These are phyloP conservation scores for Suillus subluteus DNA, from an alignment of 768 basidiomycete species.

Conservation along the genomic window DNA sequence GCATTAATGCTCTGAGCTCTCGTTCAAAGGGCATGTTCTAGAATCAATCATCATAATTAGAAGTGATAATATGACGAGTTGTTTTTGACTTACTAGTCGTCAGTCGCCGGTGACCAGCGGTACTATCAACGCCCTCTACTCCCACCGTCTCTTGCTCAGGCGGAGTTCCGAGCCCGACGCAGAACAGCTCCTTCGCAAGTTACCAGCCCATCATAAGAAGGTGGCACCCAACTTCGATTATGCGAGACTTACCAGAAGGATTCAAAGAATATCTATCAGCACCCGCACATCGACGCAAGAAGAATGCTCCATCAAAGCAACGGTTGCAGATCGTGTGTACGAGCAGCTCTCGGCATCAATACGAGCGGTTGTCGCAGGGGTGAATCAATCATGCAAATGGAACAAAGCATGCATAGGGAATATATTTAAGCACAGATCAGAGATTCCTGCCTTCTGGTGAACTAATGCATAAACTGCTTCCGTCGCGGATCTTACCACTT, in stretches of 20 bases:
- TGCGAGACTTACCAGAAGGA: background rate
- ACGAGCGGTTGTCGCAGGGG: slow-evolving; percentile 7
- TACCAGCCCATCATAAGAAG: slow-evolving; percentile 1
- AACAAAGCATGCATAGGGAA: background rate
- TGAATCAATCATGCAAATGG: slow-evolving; percentile 4
- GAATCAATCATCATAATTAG: background rate
- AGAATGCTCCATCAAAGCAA: background rate
- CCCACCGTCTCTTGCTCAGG: background rate
- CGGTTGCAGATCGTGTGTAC: background rate
- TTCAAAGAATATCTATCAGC: background rate
- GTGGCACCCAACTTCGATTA: background rate
- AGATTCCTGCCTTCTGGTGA: background rate
- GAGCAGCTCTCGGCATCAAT: background rate
- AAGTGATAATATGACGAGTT: background rate
- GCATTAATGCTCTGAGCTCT: background rate
- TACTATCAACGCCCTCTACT: background rate
- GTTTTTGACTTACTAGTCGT: background rate
- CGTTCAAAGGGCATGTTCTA: background rate
- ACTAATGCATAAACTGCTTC: background rate
- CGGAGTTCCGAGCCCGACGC: slow-evolving; percentile 5
- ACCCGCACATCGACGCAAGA: background rate
- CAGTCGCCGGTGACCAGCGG: background rate
- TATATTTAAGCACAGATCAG: background rate
- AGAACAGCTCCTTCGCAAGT: background rate
- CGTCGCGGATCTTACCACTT: background rate